These are phyloP conservation scores for Chrysoporthe austroafricana DNA, from an alignment of 2,329 filamentous ascomycete genomes.

Conservation along the genomic window DNA sequence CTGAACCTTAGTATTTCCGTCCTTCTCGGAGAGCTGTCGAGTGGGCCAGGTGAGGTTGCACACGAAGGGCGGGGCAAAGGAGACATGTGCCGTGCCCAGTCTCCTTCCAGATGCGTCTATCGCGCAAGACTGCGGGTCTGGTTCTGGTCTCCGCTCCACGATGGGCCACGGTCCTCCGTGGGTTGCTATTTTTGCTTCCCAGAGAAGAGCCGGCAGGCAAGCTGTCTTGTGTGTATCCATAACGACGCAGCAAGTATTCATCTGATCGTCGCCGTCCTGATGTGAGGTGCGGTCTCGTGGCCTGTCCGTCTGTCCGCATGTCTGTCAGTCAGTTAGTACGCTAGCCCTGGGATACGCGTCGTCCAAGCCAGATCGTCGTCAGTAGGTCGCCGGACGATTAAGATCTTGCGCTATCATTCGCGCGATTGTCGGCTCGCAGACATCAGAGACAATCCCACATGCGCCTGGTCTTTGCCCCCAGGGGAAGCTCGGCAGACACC, in stretches of 20 bases:
- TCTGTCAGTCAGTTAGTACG: not conserved
- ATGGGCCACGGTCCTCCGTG: conserved; percentile 5
- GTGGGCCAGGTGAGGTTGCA: not conserved
- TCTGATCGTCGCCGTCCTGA: conserved; percentile 1
- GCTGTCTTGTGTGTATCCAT: conserved; percentile 19
- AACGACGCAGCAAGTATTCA: conserved; percentile 19
- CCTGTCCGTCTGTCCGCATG: not conserved
- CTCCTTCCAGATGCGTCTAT: conserved; percentile 5
- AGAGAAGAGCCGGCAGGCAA: conserved; percentile 17
- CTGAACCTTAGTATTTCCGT: not conserved
- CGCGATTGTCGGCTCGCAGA: conserved; percentile 22
- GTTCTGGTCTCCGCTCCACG: not conserved
- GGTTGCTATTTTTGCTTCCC: conserved; percentile 23
- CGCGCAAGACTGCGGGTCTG: conserved; percentile 5
- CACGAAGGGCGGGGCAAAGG: not conserved
- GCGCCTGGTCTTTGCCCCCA: conserved; percentile 21
- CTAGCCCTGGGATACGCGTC: not conserved
- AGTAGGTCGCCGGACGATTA: conserved; percentile 14
- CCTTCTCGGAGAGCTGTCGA: too few species aligned
- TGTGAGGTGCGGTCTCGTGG: not conserved
- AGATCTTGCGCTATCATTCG: conserved; percentile 23
- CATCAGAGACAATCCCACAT: conserved; percentile 20
- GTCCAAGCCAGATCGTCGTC: conserved; percentile 14
- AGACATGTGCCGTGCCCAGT: conserved; percentile 8
- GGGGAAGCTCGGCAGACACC: conserved; percentile 23